Conservation (phyloP, 495 filamentous ascomycete species). For the Tuber umbilicatum region DNA sequence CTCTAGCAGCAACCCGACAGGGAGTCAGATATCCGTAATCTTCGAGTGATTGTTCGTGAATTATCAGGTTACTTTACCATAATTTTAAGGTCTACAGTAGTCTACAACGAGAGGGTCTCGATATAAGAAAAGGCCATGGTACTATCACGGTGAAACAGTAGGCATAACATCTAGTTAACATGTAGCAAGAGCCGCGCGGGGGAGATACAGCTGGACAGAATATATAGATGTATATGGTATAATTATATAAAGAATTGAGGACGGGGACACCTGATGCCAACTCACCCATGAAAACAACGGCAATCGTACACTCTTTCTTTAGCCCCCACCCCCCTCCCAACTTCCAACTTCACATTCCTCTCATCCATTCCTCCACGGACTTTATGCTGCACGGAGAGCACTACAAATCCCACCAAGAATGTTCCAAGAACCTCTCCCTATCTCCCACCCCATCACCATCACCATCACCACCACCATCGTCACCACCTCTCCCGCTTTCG, state of each 20-base stretch:
- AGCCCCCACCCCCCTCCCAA: neutral
- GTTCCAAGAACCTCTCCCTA: constrained; percentile 10
- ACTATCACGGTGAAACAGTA: neutral
- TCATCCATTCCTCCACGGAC: neutral
- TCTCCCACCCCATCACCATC: constrained; percentile 8
- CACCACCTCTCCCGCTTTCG: constrained; percentile 23
- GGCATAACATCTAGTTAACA: neutral
- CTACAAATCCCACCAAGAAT: neutral
- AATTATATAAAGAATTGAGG: neutral
- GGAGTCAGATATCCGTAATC: neutral
- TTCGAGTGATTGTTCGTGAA: neutral
- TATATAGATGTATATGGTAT: neutral
- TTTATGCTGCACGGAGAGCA: neutral
- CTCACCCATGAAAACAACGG: constrained; percentile 4
- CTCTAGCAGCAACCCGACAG: neutral
- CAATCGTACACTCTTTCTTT: neutral
- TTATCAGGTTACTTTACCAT: too few species aligned
- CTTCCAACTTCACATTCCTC: neutral
- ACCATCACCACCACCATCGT: neutral
- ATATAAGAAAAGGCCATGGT: neutral
- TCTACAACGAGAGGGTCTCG: neutral
- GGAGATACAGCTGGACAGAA: neutral
- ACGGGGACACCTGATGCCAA: neutral
- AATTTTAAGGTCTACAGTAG: too few species aligned
- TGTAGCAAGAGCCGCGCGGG: neutral